A percentile compares a stretch with the other conserved stretches of the same genome.
Conservation (phyloP, 371 early-diverging fungal species). For the Haplosporangium sp. region DNA sequence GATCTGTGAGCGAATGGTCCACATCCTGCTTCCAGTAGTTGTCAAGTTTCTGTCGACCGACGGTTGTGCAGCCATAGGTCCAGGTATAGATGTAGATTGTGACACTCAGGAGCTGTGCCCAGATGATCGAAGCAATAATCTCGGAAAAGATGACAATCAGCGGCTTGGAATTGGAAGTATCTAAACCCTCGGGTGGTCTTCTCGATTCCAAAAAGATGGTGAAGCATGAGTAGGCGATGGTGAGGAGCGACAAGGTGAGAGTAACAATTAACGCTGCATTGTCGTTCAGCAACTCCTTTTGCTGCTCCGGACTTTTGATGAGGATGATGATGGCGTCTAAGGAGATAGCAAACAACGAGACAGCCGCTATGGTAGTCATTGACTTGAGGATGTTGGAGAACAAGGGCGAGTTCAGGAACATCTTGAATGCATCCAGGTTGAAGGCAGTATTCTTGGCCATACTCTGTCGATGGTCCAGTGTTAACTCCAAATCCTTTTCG, state of each 20-base stretch:
- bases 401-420: conserved; percentile 47
- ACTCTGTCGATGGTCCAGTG: conserved; percentile 6
- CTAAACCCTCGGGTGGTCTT: conserved; percentile 54
- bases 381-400: conserved; percentile 50
- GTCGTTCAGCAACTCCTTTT: conserved; percentile 23
- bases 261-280: conserved; percentile 39
- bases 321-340: conserved; percentile 38
- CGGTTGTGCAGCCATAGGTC: conserved; percentile 44
- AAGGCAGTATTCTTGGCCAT: conserved; percentile 45
- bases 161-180: conserved; percentile 47
- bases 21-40: neutral
- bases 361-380: conserved; percentile 39
- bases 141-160: conserved; percentile 49
- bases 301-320: conserved; percentile 19
- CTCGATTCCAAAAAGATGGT: conserved; percentile 54
- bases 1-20: conserved; percentile 18
- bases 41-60: conserved; percentile 4
- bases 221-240: conserved; percentile 49
- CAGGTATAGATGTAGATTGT: conserved; percentile 53
- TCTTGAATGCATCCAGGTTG: conserved; percentile 44
- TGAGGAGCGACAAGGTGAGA: conserved; percentile 32
- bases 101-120: conserved; percentile 48
- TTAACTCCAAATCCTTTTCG: conserved; percentile 30
- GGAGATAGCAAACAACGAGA: conserved; percentile 44
- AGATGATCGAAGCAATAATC: conserved; percentile 51